Evolutionary conservation across 768 basidiomycete genomes (phyloP), one percentile per base, ranked within the genome.

Genomic region (Tylopilus plumbeoviolaceoides): DNA sequence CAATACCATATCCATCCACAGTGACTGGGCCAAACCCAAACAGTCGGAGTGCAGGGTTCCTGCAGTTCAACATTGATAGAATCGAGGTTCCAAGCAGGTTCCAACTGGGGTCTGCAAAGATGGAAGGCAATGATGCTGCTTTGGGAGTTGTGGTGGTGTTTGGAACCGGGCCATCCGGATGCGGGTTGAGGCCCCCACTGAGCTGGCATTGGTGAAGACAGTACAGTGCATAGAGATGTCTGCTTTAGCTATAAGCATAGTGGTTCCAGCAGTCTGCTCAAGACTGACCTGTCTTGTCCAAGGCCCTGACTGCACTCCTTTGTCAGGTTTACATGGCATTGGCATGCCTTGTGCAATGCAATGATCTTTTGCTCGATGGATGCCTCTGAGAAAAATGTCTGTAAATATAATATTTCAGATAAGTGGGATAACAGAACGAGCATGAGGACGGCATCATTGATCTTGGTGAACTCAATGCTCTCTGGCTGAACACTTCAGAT

Each of bases 11-110:
- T 1, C 95, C 95, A 59, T 97, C 93, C 18, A 89, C 88, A 2
- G 93, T 89, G 53, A 95, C 93, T 3, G 95, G 92, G 0, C 95
- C 95, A 63, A 98, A 99, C 7, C 95, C 95, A 58, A 97, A 95
- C 54, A 95, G 70, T 28, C 92, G 75, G 64, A 97, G 70, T 8
- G 94, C 94, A 1, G 95, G 94, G 69, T 99, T 97, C 2, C 95
- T 95, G 64, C 95, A 98, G 71, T 99, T 99, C 8, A 90, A 92
- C 1, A 93, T 97, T 17, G 87, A 89, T n/a, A 98, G 68, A 46
- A 95, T 93, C 14, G 90, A 91, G 0, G 91, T 93, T 50, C 83
- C 83, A 21, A 98, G 79, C 2, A 83, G 73, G 36, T 74, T 72
- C 82, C 91, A 98, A 0, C 94, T 95, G 0, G 83, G 81, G 65